A percentile compares a stretch with the other conserved stretches of the same genome.
These are phyloP conservation scores for Lodderomyces jiufengensis DNA, from an alignment of 1,139 yeast species.

Conservation along the genomic window DNA sequence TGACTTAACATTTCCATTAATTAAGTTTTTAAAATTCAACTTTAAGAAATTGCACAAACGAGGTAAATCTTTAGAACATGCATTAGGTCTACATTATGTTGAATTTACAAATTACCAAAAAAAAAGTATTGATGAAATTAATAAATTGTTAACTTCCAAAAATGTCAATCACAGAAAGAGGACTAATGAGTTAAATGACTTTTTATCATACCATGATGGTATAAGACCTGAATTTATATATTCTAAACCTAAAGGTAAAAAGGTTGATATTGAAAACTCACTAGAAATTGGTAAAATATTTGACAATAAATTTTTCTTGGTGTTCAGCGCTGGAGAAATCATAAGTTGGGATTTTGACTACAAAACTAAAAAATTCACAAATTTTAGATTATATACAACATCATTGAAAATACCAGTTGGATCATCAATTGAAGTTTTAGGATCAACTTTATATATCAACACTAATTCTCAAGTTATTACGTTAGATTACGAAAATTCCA, in stretches of 20 bases:
- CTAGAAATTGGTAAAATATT: background rate
- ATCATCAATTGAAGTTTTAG: background rate
- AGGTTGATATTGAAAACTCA: background rate
- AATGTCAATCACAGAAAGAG: too few species aligned
- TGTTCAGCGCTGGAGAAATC: constrained; percentile 4
- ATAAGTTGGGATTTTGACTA: constrained; percentile 3
- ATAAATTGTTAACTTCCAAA: constrained; percentile 5
- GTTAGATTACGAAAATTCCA: too few species aligned
- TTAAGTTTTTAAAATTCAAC: constrained; percentile 4
- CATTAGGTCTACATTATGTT: constrained; percentile 6
- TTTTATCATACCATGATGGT: background rate
- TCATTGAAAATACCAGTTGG: background rate
- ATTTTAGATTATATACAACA: constrained; percentile 3
- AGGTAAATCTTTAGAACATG: background rate
- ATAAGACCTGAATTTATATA: constrained; percentile 1
- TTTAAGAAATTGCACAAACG: background rate
- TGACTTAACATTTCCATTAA: constrained; percentile 6
- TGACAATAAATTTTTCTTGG: background rate
- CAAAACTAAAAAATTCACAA: constrained; percentile 1
- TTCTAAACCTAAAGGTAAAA: background rate
- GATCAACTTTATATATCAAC: too few species aligned
- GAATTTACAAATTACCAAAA: constrained; percentile 1
- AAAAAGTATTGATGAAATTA: constrained; percentile 7
- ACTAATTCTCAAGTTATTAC: too few species aligned
- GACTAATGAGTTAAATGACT: constrained; percentile 1